Percentiles rank a stretch among this genome's conserved stretches.
phyloP scores from a whole-genome alignment of 2,329 filamentous ascomycete genomes.

The Emergomyces africanus region DNA sequence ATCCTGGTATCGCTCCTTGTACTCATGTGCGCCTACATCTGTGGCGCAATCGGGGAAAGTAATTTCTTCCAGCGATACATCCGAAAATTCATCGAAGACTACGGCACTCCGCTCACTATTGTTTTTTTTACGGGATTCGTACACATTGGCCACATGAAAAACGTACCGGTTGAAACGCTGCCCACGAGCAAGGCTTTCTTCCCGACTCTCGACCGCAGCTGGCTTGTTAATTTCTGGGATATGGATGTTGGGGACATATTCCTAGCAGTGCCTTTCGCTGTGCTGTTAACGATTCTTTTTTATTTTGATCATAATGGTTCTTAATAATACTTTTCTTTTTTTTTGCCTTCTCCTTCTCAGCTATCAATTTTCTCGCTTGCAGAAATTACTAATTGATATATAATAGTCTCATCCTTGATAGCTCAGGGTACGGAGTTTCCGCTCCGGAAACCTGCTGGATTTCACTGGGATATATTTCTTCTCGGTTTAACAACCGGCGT shows the following conservation, averaged over 20 bases:
- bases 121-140: slow-evolving; percentile 87
- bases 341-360: neutral
- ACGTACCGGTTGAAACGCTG: slow-evolving; percentile 55
- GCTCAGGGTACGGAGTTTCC: slow-evolving; percentile 75
- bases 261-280: slow-evolving; percentile 72
- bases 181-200: slow-evolving; percentile 67
- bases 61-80: slow-evolving; percentile 62
- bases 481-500: slow-evolving; percentile 66
- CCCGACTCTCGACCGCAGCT: slow-evolving; percentile 59
- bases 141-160: slow-evolving; percentile 69
- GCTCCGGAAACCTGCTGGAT: slow-evolving; percentile 65
- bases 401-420: slow-evolving; percentile 62
- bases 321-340: slow-evolving; percentile 8
- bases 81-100: slow-evolving; percentile 76
- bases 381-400: slow-evolving; percentile 5
- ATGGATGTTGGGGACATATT: slow-evolving; percentile 62
- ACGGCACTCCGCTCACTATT: slow-evolving; percentile 70
- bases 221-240: slow-evolving; percentile 76
- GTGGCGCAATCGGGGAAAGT: slow-evolving; percentile 57
- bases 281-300: slow-evolving; percentile 72
- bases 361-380: slow-evolving; percentile 6
- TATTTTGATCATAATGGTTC: slow-evolving; percentile 81
- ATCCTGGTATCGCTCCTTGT: slow-evolving; percentile 65
- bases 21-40: slow-evolving; percentile 62
- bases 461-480: slow-evolving; percentile 77